Percentiles rank a stretch among this genome's conserved stretches.
Evolutionary conservation across 495 filamentous ascomycete species (phyloP).

Genomic region (Acidomyces sp.): DNA sequence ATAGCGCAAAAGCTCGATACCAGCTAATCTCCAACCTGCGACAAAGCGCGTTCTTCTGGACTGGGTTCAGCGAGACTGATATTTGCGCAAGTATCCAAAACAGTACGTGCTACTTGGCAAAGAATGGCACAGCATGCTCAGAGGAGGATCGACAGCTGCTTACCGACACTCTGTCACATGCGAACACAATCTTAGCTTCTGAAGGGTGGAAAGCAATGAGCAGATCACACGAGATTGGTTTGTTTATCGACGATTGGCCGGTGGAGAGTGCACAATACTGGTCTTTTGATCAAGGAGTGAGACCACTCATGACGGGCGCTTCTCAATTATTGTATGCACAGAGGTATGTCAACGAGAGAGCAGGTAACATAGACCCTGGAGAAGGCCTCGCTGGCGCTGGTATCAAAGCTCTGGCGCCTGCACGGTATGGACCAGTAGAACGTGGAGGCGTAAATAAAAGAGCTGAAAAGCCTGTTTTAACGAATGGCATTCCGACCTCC

Average conservation of each 20-base stretch:
- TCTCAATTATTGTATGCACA: conserved; percentile 47
- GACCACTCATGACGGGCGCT: conserved; percentile 35
- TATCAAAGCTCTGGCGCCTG: conserved; percentile 22
- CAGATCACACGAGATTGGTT: conserved; percentile 60
- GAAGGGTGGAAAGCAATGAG: conserved; percentile 52
- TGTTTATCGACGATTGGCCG: conserved; percentile 52
- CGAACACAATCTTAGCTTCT: conserved; percentile 45
- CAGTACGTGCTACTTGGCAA: conserved; percentile 49
- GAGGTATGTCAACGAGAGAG: conserved; percentile 42
- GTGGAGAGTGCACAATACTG: conserved; percentile 41
- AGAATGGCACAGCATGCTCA: conserved; percentile 39
- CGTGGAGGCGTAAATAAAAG: conserved; percentile 6
- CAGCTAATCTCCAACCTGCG: conserved; percentile 64
- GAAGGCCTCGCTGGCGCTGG: conserved; percentile 40
- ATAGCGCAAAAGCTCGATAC: conserved; percentile 49
- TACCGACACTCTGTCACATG: conserved; percentile 46
- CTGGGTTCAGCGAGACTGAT: conserved; percentile 53
- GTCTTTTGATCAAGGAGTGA: conserved; percentile 41
- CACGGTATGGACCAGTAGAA: conserved; percentile 9
- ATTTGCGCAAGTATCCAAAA: conserved; percentile 48
- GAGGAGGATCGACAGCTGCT: conserved; percentile 48
- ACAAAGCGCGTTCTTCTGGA: conserved; percentile 84
- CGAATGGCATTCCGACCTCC: conserved; percentile 27
- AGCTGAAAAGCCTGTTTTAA: conserved; percentile 17
- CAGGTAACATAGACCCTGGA: conserved; percentile 35